These are phyloP conservation scores for Neolentinus lepideus DNA, from an alignment of 1,284 basidiomycete species.

Conservation along the genomic window DNA sequence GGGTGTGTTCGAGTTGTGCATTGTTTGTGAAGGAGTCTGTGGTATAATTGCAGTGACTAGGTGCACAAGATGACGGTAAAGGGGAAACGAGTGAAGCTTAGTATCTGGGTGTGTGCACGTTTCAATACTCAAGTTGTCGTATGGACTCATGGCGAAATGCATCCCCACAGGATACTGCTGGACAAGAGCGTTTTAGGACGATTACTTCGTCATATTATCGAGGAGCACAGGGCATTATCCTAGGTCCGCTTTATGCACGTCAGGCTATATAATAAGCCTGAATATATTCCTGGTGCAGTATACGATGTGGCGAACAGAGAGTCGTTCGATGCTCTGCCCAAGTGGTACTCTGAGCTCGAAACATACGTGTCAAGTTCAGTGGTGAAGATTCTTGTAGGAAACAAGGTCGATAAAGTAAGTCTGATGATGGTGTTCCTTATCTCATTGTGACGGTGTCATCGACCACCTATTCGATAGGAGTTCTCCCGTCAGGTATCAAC, in stretches of 20 bases:
- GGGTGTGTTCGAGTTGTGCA: slow-evolving; percentile 38
- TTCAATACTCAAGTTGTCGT: slow-evolving; percentile 4
- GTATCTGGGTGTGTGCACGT: slow-evolving; percentile 63
- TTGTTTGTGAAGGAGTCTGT: neutral
- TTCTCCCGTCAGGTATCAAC: slow-evolving; percentile 83
- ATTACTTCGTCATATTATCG: slow-evolving; percentile 91
- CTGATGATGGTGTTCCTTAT: slow-evolving; percentile 2
- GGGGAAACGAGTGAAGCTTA: slow-evolving; percentile 73
- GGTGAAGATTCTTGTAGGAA: slow-evolving; percentile 74
- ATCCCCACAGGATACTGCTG: slow-evolving; percentile 82
- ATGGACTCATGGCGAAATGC: neutral
- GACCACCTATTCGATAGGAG: slow-evolving; percentile 43
- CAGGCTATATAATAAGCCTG: too few relatives aligned
- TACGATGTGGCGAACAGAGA: slow-evolving; percentile 92
- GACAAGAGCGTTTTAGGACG: slow-evolving; percentile 87
- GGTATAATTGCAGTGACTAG: slow-evolving; percentile 24
- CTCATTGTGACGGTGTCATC: neutral
- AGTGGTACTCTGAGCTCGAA: slow-evolving; percentile 93
- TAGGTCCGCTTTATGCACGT: slow-evolving; percentile 45
- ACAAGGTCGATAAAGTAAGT: slow-evolving; percentile 27
- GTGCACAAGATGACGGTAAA: slow-evolving; percentile 80
- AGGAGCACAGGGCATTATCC: slow-evolving; percentile 89
- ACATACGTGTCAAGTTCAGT: slow-evolving; percentile 85
- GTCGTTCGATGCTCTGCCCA: slow-evolving; percentile 87
- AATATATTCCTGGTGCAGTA: slow-evolving; percentile 45